Conservation (phyloP, 345 rosid genomes). For the Salix purpurea region DNA sequence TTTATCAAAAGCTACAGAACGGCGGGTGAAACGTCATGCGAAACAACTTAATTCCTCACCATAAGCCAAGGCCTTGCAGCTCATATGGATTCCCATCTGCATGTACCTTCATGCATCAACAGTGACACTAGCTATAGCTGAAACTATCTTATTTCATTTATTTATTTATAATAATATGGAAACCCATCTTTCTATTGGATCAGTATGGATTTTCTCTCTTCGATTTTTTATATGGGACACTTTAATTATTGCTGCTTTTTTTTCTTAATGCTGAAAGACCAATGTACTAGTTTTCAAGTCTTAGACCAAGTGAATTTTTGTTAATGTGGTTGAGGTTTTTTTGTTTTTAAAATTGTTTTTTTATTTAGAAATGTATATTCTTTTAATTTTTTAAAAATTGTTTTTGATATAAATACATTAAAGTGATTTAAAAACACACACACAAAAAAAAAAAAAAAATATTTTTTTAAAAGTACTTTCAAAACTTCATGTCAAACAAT, state of each 20-base stretch:
- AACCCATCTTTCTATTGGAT: not conserved
- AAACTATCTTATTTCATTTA: not conserved
- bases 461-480: too few relatives aligned
- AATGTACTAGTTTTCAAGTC: not conserved
- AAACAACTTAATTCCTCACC: not conserved
- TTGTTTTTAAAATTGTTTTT: too few relatives aligned
- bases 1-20: too few relatives aligned
- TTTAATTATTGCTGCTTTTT: not conserved
- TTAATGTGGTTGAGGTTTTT: too few relatives aligned
- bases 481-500: too few relatives aligned
- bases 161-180: not conserved
- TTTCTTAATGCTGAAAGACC: not conserved
- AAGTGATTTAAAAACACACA: too few relatives aligned
- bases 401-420: too few relatives aligned
- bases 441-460: too few relatives aligned
- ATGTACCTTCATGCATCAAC: not conserved
- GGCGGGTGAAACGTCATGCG: too few relatives aligned
- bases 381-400: too few relatives aligned
- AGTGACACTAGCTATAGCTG: not conserved
- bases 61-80: slow-evolving; percentile 22
- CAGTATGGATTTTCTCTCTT: not conserved
- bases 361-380: too few relatives aligned
- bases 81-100: not conserved
- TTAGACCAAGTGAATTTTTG: too few relatives aligned
- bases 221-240: not conserved